A percentile compares a stretch with the other conserved stretches of the same genome.
These are phyloP conservation scores for Eucalyptus pauciflora DNA, from an alignment of 345 rosid species.

Conservation along the genomic window DNA sequence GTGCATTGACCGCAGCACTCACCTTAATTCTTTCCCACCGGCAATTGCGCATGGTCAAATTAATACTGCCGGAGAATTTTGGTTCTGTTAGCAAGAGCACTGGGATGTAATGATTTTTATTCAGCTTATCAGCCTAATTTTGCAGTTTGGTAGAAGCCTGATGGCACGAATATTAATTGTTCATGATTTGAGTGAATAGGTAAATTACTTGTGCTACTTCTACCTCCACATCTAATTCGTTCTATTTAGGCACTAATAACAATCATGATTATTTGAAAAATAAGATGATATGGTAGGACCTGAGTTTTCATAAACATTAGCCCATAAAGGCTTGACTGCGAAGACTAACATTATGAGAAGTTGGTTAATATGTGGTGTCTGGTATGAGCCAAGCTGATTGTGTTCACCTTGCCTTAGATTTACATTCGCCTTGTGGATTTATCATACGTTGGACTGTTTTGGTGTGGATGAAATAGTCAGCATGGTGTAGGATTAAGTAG, in stretches of 20 bases:
- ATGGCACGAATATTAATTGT: neutral
- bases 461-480: neutral
- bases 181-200: neutral
- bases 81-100: neutral
- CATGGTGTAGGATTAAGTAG: neutral
- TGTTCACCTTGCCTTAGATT: neutral
- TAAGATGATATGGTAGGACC: neutral
- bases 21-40: neutral
- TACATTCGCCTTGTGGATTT: neutral
- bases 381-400: neutral
- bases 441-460: neutral
- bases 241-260: neutral
- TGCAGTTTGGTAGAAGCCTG: neutral
- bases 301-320: neutral
- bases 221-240: neutral
- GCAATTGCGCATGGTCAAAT: neutral
- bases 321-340: neutral
- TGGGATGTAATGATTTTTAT: neutral
- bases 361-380: neutral
- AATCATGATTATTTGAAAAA: neutral
- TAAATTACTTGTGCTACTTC: neutral
- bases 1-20: neutral
- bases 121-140: neutral
- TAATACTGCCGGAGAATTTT: neutral
- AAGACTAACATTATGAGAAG: neutral